Conservation (phyloP, 176 grass and related monocot species). For the Zea mays region DNA sequence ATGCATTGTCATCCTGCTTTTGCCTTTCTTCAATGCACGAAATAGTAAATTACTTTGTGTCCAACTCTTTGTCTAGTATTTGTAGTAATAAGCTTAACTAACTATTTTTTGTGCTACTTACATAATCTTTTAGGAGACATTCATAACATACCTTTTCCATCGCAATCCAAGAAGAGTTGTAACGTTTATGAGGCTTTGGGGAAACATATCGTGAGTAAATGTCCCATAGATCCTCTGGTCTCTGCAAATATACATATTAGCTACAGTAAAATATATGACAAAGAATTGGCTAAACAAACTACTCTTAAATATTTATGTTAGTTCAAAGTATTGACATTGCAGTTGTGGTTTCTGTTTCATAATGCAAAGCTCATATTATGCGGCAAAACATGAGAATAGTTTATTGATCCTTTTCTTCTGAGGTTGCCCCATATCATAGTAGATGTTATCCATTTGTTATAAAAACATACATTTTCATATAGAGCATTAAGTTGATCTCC, state of each 20-base stretch:
- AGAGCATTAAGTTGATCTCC: background rate
- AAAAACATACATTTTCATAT: background rate
- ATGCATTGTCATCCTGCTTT: background rate
- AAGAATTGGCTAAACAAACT: constrained; percentile 8
- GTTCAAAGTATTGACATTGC: background rate
- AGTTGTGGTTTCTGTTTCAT: background rate
- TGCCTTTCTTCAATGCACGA: background rate
- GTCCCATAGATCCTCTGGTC: constrained; percentile 88
- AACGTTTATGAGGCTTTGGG: constrained; percentile 89
- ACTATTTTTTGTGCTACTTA: background rate
- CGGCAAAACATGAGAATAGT: constrained; percentile 1
- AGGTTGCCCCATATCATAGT: background rate
- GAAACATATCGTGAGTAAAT: constrained; percentile 72
- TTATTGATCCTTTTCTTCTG: background rate
- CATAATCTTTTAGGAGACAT: constrained; percentile 8
- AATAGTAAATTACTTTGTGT: background rate
- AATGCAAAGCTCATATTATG: constrained; percentile 10
- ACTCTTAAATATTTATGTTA: background rate
- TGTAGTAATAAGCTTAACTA: background rate
- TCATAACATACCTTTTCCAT: constrained; percentile 70
- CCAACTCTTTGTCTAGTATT: background rate
- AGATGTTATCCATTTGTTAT: background rate
- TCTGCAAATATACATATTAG: constrained; percentile 56
- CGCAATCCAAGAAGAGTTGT: constrained; percentile 82
- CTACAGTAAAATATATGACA: constrained; percentile 21